phyloP scores from a whole-genome alignment of 306 rosid species.

The Sphenostylis stenocarpa region DNA sequence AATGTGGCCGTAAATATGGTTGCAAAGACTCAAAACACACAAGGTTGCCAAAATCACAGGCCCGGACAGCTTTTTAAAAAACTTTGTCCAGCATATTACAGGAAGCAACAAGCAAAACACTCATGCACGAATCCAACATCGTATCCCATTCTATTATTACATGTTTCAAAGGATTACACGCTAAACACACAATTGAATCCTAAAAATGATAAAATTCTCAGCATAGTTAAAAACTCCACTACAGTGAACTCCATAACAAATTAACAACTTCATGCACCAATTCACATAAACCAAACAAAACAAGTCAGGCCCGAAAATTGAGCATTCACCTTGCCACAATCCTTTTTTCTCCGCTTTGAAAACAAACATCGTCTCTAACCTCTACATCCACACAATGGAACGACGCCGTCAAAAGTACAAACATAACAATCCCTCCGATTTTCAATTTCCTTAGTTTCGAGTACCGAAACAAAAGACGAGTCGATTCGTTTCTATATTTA shows the following conservation, averaged over 20 bases:
- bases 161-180: too few relatives aligned
- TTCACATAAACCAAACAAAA: neutral
- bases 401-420: neutral
- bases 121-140: constrained; percentile 84
- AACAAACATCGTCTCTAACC: neutral
- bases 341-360: neutral
- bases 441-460: neutral
- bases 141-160: neutral
- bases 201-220: neutral
- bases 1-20: neutral
- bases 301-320: neutral
- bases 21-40: neutral
- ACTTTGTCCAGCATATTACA: constrained; percentile 54
- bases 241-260: neutral
- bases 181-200: neutral
- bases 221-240: neutral
- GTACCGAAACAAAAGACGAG: neutral
- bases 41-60: neutral
- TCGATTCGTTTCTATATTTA: neutral
- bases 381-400: neutral
- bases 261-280: neutral
- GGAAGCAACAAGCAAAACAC: constrained; percentile 80
- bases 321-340: neutral
- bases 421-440: neutral
- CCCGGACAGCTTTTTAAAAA: neutral